These are phyloP conservation scores for Phytopythium chamaehyphon DNA, from an alignment of 352 stramenopile genomes.

Conservation along the genomic window DNA sequence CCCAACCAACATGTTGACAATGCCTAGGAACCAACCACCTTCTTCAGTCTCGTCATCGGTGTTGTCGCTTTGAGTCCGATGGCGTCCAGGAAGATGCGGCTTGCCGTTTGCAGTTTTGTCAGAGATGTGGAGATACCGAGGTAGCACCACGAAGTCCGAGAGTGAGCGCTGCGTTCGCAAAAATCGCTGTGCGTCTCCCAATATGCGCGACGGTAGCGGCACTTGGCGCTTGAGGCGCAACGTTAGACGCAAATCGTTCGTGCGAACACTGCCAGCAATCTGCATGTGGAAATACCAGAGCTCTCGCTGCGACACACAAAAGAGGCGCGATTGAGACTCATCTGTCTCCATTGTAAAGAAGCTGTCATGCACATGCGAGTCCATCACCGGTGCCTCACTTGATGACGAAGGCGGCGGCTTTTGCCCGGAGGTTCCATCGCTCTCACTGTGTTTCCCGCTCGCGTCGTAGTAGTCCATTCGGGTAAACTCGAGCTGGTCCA, in stretches of 20 bases:
- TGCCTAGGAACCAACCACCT: conserved; percentile 52
- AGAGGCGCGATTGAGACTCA: conserved; percentile 40
- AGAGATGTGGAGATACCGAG: conserved; percentile 52
- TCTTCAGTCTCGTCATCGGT: conserved; percentile 45
- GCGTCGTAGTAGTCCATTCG: conserved; percentile 19
- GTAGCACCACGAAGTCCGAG: conserved; percentile 46
- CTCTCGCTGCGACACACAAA: conserved; percentile 52
- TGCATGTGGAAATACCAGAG: conserved; percentile 54
- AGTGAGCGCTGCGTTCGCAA: neutral
- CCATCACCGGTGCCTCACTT: neutral
- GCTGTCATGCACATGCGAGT: conserved; percentile 19
- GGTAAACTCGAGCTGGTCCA: conserved; percentile 42
- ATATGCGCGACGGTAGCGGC: conserved; percentile 35
- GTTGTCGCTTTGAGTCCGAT: conserved; percentile 21
- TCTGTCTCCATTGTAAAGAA: conserved; percentile 60
- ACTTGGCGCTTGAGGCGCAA: conserved; percentile 45
- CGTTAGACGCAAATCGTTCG: conserved; percentile 31
- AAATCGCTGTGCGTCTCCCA: conserved; percentile 7
- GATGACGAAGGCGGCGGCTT: conserved; percentile 7
- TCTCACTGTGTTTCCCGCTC: conserved; percentile 7
- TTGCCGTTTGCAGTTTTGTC: conserved; percentile 29
- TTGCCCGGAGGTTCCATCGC: conserved; percentile 2
- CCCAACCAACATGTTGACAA: conserved; percentile 57
- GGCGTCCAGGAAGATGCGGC: conserved; percentile 12
- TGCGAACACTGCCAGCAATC: conserved; percentile 33